Evolutionary conservation across 169 alveolate genomes (phyloP), one percentile per base, ranked within the genome.

Genomic region (Plasmodium vinckei): DNA sequence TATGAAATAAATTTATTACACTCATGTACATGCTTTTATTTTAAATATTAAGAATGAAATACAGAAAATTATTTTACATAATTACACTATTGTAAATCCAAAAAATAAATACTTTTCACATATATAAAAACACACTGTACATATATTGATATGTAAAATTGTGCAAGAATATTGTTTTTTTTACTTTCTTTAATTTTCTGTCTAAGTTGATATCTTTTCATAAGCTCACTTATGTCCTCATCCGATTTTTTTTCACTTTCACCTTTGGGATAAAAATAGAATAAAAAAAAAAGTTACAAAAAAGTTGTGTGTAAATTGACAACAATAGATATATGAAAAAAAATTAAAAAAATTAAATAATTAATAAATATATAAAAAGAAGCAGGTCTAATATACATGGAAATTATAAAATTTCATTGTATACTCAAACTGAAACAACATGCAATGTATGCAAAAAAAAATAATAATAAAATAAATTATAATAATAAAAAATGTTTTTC

Each of bases 141-240:
- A 21, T 53, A 65, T n/a, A 65, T 65, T 9, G 27, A 65, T 15
- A 61, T 19, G 9, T 25, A 1, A 54, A 54, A 54, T 15, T 10
- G 15, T 54, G 9, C 21, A 54, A 54, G 15, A 7, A 54, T 54
- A 6, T 54, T 54, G 21, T 54, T 49, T 47, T 51, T 19, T 44
- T 63, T 67, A 79, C 89, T 79, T 79, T 79, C 89, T 79, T 79
- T 79, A 51, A 79, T 57, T 59, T 79, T 79, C 67, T 79, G 89
- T 67, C 89, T 79, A 69, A 79, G 89, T 49, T 79, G 71, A 60
- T 79, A 79, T 79, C 89, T 79, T 47, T 79, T 67, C 89, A 79
- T 54, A 59, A 79, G 72, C 5, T 79, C 56, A 59, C 84, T 17
- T 27, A 79, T 51, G 60, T 67, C 63, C 5, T 23, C 71, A 5